Evolutionary conservation across 2,329 filamentous ascomycete species (phyloP), one percentile per base, ranked within the genome.

Genomic region (Didymosphaeria variabile): DNA sequence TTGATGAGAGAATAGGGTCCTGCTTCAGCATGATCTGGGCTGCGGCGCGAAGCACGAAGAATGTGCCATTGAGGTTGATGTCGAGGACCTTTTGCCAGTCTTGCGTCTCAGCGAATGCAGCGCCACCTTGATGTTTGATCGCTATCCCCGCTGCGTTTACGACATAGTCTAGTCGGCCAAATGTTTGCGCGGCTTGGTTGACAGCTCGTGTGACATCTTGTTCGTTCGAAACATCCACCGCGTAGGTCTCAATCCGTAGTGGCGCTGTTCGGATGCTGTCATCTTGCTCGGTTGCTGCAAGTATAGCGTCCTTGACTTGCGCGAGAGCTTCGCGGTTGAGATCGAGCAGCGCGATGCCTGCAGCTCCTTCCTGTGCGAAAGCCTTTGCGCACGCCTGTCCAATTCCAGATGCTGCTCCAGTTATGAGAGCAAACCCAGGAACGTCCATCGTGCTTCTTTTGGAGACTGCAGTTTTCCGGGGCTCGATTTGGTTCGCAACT

Each of bases 1-100:
- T 75, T 0, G 64, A 62, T 0, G 79, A 81, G 0, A 64, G 55
- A 2, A 82, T 80, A 0, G 72, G 77, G 0, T 80, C 77, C 62
- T 83, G 81, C 61, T 79, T 71, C 13, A 82, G 63, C 81, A 84
- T 84, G 23, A 82, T 77, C 34, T 74, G 67, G 12, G 79, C 77
- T 0, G 77, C 75, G 5, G 79, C 79, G 17, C 77, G 70, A 0
- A 83, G 64, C 2, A 82, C 72, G 59, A 77, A 80, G 60, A 83
- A 82, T 2, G 77, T 78, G 0, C 81, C 81, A 3, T 73, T 79
- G 0, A 84, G 62, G 50, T 84, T 83, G 55, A 83, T 71, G 52
- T 80, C 77, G 6, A 83, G 53, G 1, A 82, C 73, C 0, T 76
- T 72, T 2, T 80, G 69, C 79, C 79, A 83, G 51, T 82, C 70